phyloP scores from a whole-genome alignment of 345 rosid species.

The Camelina laxa region DNA sequence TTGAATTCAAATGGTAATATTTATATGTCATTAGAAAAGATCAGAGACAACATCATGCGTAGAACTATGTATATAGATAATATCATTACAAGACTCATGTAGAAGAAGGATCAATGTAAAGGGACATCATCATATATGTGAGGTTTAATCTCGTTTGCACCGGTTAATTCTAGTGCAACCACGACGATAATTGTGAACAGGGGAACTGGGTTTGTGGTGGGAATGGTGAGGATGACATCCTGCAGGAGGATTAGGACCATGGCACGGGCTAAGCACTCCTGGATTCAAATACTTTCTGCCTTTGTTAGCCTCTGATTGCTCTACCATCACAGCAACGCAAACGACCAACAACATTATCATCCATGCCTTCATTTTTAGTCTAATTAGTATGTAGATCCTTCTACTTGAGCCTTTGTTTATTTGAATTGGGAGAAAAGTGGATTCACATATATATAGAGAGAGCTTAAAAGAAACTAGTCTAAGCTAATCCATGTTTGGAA shows the following conservation, averaged over 20 bases:
- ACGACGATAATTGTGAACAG: background rate
- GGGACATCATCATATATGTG: background rate
- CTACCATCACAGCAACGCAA: constrained; percentile 11
- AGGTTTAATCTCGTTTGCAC: constrained; percentile 2
- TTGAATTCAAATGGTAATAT: background rate
- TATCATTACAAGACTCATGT: background rate
- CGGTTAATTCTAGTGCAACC: background rate
- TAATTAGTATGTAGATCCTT: constrained; percentile 15
- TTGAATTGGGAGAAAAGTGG: background rate
- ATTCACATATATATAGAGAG: background rate
- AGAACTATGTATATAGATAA: background rate
- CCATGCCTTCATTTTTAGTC: constrained; percentile 30
- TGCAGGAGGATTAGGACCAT: constrained; percentile 5
- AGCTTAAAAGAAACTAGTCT: background rate
- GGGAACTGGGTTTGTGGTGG: background rate
- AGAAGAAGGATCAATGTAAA: constrained; percentile 9
- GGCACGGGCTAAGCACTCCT: background rate
- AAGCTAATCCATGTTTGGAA: constrained; percentile 10
- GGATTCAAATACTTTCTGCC: background rate
- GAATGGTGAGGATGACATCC: background rate
- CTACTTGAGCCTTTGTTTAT: constrained; percentile 12
- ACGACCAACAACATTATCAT: constrained; percentile 33
- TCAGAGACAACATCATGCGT: background rate
- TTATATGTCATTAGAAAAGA: background rate
- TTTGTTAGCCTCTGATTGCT: constrained; percentile 3